Evolutionary conservation across 2,329 filamentous ascomycete species (phyloP), one percentile per base, ranked within the genome.

Genomic region (Sporothrix schenckii): DNA sequence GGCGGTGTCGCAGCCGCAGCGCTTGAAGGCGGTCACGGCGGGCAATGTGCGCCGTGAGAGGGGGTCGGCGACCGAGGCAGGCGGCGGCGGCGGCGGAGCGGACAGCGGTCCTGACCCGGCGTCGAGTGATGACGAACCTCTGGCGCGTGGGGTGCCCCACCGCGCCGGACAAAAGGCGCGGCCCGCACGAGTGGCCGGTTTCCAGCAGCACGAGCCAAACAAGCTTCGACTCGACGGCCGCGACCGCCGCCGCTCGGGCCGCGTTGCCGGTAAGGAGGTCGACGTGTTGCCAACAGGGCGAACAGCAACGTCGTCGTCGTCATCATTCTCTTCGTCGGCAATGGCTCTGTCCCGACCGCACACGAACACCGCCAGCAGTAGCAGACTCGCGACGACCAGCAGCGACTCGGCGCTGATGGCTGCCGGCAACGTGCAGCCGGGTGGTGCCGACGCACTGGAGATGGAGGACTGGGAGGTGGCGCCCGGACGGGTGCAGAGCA

Each of bases 381-480:
- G 41, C 10, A 10, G 41, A 30, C 27, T 30, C 27, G 27, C 27
- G 27, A 24, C 14, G n/a, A 21, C 52, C 24, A 14, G 6, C 27
- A 30, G 44, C 14, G 44, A 50, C 69, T 69, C 75, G 11, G 67
- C 74, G 0, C 39, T 77, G 10, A 61, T 76, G 19, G 72, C 71
- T 9, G 61, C 68, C 7, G 75, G 75, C 13, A 68, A 70, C 0
- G 67, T 74, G 13, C 72, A 56, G 21, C 63, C 70, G 24, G 24
- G 24, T 3, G 69, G 69, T 4, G 49, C 72, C 4, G 73, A 76
- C 1, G 60, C 73, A 1, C 74, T 79, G 9, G 78, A 80, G 67
- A 79, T 80, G 78, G 78, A 80, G 69, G 75, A 77, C 13, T 80
- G 79, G 79, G 79, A 80, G 66, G 47, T 80, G 1, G 79, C 78